Conservation (phyloP, 257 asterid genomes). For the Salvia splendens region DNA sequence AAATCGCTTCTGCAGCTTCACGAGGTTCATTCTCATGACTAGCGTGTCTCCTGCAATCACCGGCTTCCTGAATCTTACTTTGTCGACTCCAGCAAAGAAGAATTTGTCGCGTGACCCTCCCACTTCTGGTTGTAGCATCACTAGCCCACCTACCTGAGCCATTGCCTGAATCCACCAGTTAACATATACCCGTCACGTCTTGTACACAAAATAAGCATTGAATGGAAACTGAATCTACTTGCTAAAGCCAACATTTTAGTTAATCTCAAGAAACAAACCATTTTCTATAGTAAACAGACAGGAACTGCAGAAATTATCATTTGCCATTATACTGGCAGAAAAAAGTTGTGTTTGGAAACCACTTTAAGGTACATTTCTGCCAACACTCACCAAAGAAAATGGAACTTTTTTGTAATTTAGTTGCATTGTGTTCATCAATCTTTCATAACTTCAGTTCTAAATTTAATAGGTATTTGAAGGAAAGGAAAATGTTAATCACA, state of each 20-base stretch:
- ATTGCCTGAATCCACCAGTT: slow-evolving; percentile 62
- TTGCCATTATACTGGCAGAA: neutral
- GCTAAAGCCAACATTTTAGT: neutral
- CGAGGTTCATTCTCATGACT: slow-evolving; percentile 85
- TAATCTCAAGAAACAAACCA: neutral
- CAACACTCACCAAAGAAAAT: neutral
- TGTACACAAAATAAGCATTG: slow-evolving; percentile 17
- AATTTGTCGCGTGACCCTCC: slow-evolving; percentile 78
- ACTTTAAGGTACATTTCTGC: neutral
- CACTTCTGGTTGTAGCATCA: slow-evolving; percentile 85
- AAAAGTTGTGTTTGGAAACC: neutral
- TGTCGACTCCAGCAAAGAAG: slow-evolving; percentile 92
- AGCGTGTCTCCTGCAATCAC: slow-evolving; percentile 85
- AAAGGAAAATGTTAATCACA: too few species aligned
- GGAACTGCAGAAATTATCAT: neutral
- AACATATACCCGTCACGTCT: slow-evolving; percentile 28
- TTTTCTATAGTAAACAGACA: neutral
- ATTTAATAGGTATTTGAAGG: too few species aligned
- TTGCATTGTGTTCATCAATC: too few species aligned
- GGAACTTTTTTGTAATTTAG: neutral
- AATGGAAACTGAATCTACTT: neutral
- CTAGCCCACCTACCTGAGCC: slow-evolving; percentile 97
- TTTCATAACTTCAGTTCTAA: too few species aligned
- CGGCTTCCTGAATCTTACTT: slow-evolving; percentile 87
- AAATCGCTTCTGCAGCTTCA: slow-evolving; percentile 79